Evolutionary conservation across 305 asterid species (phyloP).

Genomic region (Striga hermonthica): DNA sequence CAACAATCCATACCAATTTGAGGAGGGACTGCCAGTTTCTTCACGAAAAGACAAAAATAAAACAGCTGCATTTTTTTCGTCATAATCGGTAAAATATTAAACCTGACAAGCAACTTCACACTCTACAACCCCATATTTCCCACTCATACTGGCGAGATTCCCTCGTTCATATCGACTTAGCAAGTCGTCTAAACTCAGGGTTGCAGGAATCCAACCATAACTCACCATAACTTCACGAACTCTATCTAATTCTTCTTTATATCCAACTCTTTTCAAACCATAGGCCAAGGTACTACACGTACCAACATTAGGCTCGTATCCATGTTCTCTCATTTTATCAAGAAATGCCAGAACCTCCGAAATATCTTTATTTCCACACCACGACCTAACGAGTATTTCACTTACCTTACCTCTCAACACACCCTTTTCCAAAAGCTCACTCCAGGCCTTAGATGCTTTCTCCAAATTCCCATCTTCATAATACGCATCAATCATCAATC

Average conservation of each 20-base stretch:
- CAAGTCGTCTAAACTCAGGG: constrained; percentile 46
- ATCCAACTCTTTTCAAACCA: constrained; percentile 62
- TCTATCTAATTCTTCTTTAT: constrained; percentile 43
- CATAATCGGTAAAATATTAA: constrained; percentile 31
- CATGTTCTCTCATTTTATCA: constrained; percentile 53
- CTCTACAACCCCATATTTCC: constrained; percentile 35
- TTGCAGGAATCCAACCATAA: constrained; percentile 60
- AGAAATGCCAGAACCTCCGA: constrained; percentile 49
- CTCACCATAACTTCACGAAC: constrained; percentile 51
- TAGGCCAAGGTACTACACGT: constrained; percentile 58
- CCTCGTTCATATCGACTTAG: constrained; percentile 37
- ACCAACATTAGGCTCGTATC: constrained; percentile 54
- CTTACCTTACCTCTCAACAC: constrained; percentile 51
- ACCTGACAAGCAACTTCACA: constrained; percentile 46
- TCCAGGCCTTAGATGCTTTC: constrained; percentile 58
- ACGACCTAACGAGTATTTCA: constrained; percentile 46
- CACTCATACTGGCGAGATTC: constrained; percentile 31
- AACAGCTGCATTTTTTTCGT: constrained; percentile 4
- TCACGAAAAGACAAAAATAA: constrained; percentile 24
- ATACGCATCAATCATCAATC: constrained; percentile 53
- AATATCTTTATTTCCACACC: constrained; percentile 49
- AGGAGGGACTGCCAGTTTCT: constrained; percentile 21
- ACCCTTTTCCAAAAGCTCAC: constrained; percentile 58
- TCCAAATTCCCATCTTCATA: constrained; percentile 54
- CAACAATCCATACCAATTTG: constrained; percentile 9